Evolutionary conservation across 2,329 filamentous ascomycete species (phyloP).

Genomic region (Zymoseptoria tritici): DNA sequence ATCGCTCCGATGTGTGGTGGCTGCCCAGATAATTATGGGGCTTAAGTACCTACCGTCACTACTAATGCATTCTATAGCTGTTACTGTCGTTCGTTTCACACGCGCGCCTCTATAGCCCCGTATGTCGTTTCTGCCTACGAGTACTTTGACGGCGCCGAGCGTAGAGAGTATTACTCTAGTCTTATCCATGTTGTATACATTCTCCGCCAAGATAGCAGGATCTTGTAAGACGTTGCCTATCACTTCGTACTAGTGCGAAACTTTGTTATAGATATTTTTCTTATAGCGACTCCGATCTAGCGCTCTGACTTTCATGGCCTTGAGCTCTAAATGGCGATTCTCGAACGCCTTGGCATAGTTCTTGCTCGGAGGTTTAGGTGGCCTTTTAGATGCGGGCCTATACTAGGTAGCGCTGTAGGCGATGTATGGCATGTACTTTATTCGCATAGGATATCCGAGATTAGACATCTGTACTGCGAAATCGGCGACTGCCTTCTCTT

Average conservation of each 20-base stretch:
- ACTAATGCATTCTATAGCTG: constrained; percentile 23
- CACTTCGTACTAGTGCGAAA: constrained; percentile 27
- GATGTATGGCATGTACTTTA: constrained; percentile 13
- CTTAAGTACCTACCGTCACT: constrained; percentile 21
- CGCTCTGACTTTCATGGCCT: constrained; percentile 20
- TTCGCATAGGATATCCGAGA: constrained; percentile 10
- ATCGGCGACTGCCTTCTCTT: constrained; percentile 11
- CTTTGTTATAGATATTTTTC: constrained; percentile 27
- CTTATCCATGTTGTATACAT: constrained; percentile 34
- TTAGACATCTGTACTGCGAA: constrained; percentile 10
- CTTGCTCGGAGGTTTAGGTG: not conserved
- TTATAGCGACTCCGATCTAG: constrained; percentile 24
- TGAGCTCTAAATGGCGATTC: constrained; percentile 23
- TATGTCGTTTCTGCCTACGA: constrained; percentile 24
- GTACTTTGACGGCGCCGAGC: constrained; percentile 26
- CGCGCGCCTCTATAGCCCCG: constrained; percentile 21
- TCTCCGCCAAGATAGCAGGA: constrained; percentile 21
- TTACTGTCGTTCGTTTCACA: constrained; percentile 23
- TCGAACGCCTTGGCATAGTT: constrained; percentile 17
- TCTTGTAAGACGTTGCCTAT: constrained; percentile 24
- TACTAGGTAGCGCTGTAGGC: constrained; percentile 9
- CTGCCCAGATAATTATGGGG: constrained; percentile 25
- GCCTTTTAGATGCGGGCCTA: constrained; percentile 1
- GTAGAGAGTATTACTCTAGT: constrained; percentile 29
- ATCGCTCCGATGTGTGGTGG: constrained; percentile 23